Conservation (phyloP, 352 stramenopile genomes). For the Globisporangium spinosum region DNA sequence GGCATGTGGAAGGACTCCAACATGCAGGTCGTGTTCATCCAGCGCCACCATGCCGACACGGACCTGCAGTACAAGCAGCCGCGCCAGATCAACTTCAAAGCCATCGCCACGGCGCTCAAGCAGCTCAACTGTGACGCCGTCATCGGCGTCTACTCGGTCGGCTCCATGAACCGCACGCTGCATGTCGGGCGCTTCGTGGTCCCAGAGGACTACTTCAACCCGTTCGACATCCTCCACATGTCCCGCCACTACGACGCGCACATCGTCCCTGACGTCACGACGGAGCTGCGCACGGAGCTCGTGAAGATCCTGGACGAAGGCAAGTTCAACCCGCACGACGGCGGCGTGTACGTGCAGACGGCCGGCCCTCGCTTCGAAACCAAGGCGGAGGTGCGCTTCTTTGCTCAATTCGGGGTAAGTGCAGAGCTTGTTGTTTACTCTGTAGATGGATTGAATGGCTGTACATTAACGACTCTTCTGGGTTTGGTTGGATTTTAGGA, state of each 20-base stretch:
- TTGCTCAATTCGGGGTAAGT: conserved; percentile 68
- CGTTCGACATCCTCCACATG: conserved; percentile 83
- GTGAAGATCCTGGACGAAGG: conserved; percentile 41
- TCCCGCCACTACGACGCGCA: conserved; percentile 81
- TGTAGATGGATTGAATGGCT: not conserved
- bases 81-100: conserved; percentile 83
- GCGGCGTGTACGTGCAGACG: conserved; percentile 86
- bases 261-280: conserved; percentile 66
- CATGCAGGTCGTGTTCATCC: conserved; percentile 78
- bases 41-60: conserved; percentile 79
- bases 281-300: conserved; percentile 43
- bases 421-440: not conserved
- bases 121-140: conserved; percentile 54
- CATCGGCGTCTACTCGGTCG: conserved; percentile 85
- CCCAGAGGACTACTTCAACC: conserved; percentile 88
- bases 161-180: conserved; percentile 69
- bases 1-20: conserved; percentile 41
- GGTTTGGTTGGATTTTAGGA: conserved; percentile 26
- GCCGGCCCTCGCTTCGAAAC: conserved; percentile 86
- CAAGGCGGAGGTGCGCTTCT: conserved; percentile 88
- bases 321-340: conserved; percentile 55
- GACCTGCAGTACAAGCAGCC: conserved; percentile 79
- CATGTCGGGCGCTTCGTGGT: conserved; percentile 60
- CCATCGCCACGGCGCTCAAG: conserved; percentile 70
- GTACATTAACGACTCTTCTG: not conserved